These are phyloP conservation scores for Tetrahymena thermophila DNA, from an alignment of 73 alveolate species.

Conservation along the genomic window DNA sequence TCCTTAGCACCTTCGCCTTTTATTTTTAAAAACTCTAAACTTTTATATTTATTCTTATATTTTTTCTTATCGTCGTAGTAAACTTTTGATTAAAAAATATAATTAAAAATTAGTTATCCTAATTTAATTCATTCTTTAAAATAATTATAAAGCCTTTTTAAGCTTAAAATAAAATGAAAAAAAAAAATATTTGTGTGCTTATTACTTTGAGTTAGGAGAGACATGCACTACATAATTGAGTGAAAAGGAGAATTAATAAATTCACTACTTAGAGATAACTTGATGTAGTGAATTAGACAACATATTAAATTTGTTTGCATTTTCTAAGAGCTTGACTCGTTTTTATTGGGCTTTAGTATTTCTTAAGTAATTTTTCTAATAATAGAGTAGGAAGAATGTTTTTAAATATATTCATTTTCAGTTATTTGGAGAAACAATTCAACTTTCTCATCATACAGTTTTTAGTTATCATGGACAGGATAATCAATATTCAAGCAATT, in stretches of 20 bases:
- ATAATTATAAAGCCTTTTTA: too few species aligned
- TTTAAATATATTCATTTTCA: background rate
- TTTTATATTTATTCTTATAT: background rate
- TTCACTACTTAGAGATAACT: background rate
- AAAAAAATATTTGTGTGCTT: background rate
- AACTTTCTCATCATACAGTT: background rate
- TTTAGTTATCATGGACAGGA: background rate
- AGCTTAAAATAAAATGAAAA: too few species aligned
- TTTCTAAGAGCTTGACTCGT: background rate
- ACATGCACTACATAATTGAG: background rate
- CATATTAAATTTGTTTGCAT: background rate
- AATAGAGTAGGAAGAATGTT: background rate
- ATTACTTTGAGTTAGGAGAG: background rate
- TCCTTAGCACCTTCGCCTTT: background rate
- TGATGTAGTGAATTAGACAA: background rate
- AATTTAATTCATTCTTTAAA: too few species aligned
- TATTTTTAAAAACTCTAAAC: background rate
- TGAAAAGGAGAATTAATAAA: background rate
- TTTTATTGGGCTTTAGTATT: background rate
- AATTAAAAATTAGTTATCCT: background rate
- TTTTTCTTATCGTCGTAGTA: background rate
- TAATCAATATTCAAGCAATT: background rate
- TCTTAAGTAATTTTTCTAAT: background rate
- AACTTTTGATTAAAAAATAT: background rate
- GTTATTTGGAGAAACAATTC: background rate